A percentile compares a stretch with the other conserved stretches of the same genome.
Evolutionary conservation across 2,329 filamentous ascomycete species (phyloP).

Genomic region (Phaeosphaeriaceae sp.): DNA sequence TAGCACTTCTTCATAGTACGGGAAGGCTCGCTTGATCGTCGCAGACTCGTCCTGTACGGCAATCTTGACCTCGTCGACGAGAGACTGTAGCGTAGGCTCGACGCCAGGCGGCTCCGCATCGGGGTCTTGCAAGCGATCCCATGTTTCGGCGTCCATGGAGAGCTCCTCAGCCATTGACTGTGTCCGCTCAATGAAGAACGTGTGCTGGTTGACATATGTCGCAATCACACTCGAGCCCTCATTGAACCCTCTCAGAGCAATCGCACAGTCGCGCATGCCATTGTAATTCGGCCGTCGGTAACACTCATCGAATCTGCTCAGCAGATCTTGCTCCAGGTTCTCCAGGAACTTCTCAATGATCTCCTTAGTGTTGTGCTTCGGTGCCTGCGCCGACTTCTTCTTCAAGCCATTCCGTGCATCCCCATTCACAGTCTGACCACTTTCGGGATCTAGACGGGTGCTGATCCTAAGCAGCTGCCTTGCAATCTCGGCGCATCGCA

Average conservation of each 20-base stretch:
- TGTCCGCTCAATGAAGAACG: slow-evolving; percentile 97
- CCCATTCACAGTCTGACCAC: slow-evolving; percentile 55
- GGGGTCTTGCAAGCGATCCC: slow-evolving; percentile 93
- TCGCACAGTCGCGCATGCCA: slow-evolving; percentile 96
- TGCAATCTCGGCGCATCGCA: slow-evolving; percentile 91
- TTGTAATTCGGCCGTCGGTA: slow-evolving; percentile 95
- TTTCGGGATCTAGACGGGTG: slow-evolving; percentile 81
- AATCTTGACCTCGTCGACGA: slow-evolving; percentile 92
- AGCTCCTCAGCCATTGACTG: slow-evolving; percentile 91
- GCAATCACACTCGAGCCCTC: slow-evolving; percentile 94
- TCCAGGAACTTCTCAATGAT: slow-evolving; percentile 97
- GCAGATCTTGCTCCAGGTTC: slow-evolving; percentile 89
- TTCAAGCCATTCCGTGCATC: slow-evolving; percentile 59
- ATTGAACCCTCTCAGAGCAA: slow-evolving; percentile 93
- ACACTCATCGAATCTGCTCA: slow-evolving; percentile 97
- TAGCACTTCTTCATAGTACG: slow-evolving; percentile 93
- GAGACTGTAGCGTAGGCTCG: slow-evolving; percentile 88
- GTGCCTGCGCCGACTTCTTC: slow-evolving; percentile 39
- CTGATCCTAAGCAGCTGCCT: slow-evolving; percentile 94
- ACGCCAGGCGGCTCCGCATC: slow-evolving; percentile 91
- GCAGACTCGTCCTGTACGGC: slow-evolving; percentile 97
- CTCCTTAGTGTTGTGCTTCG: slow-evolving; percentile 75
- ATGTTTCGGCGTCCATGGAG: slow-evolving; percentile 72
- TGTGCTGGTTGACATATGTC: slow-evolving; percentile 96
- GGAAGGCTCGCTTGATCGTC: slow-evolving; percentile 95